A percentile compares a stretch with the other conserved stretches of the same genome.
Evolutionary conservation across 805 yeast species (phyloP).

Genomic region (Saccharomycopsis fodiens): DNA sequence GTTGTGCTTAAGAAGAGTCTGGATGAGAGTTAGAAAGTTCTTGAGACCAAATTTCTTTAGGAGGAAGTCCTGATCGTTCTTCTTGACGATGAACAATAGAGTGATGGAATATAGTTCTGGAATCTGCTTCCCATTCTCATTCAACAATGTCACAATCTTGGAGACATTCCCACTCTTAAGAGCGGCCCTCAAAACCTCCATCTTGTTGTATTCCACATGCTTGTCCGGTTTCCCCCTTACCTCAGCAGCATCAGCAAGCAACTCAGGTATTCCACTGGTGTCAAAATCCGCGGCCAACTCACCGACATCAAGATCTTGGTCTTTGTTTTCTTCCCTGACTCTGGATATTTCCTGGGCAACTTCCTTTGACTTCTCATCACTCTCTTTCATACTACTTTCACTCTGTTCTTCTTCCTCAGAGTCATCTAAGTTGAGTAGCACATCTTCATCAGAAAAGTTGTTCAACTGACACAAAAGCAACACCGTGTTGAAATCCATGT

Average conservation of each 20-base stretch:
- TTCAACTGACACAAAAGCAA: constrained; percentile 49
- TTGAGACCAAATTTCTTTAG: constrained; percentile 43
- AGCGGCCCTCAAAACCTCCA: constrained; percentile 60
- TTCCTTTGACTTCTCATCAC: background rate
- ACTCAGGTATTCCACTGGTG: background rate
- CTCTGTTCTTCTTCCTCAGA: constrained; percentile 11
- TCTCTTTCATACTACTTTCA: constrained; percentile 19
- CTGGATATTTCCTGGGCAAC: background rate
- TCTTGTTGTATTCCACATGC: constrained; percentile 35
- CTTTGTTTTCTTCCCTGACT: background rate
- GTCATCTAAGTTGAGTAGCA: constrained; percentile 3
- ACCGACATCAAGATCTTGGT: constrained; percentile 8
- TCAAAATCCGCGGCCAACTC: constrained; percentile 3
- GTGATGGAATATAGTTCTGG: constrained; percentile 63
- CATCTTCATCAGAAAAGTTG: constrained; percentile 21
- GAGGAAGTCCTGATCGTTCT: constrained; percentile 28
- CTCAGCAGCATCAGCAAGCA: background rate
- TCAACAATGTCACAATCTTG: constrained; percentile 49
- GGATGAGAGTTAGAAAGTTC: constrained; percentile 42
- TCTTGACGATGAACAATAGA: constrained; percentile 35
- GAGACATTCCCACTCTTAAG: constrained; percentile 50
- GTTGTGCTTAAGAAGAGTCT: constrained; percentile 42
- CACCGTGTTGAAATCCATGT: constrained; percentile 49
- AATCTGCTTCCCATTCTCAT: constrained; percentile 51
- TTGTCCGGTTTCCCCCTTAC: background rate